These are phyloP conservation scores for Omphalea diandra DNA, from an alignment of 441 rosid species.

Conservation along the genomic window DNA sequence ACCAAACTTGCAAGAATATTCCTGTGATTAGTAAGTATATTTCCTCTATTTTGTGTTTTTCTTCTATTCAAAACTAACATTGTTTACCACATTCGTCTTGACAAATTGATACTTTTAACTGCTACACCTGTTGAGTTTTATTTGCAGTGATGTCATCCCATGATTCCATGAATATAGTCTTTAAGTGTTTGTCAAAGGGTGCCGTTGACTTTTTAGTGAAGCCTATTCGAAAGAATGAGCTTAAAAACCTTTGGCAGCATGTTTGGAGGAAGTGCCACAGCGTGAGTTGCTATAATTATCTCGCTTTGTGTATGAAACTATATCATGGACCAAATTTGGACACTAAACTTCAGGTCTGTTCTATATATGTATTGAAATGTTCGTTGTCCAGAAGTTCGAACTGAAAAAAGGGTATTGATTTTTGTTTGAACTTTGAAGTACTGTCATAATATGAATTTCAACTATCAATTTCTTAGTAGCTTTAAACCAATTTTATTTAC, in stretches of 20 bases:
- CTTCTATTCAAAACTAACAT: neutral
- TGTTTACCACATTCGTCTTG: neutral
- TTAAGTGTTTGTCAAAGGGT: constrained; percentile 84
- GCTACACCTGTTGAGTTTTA: constrained; percentile 31
- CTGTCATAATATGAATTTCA: constrained; percentile 6
- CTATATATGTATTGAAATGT: constrained; percentile 17
- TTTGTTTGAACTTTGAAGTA: constrained; percentile 4
- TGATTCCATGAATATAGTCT: constrained; percentile 83
- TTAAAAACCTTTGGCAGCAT: constrained; percentile 93
- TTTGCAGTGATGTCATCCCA: constrained; percentile 94
- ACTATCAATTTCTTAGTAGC: constrained; percentile 7
- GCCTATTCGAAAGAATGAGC: constrained; percentile 88
- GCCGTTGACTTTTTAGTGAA: constrained; percentile 92
- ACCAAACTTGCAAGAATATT: constrained; percentile 56
- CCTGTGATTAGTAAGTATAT: constrained; percentile 73
- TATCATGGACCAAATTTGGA: constrained; percentile 23
- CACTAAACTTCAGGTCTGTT: constrained; percentile 29
- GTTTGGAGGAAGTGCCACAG: constrained; percentile 91
- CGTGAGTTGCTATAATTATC: constrained; percentile 38
- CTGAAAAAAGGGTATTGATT: constrained; percentile 7
- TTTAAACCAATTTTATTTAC: neutral
- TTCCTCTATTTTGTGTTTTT: neutral
- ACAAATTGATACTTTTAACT: constrained; percentile 31
- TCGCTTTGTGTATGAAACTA: constrained; percentile 20
- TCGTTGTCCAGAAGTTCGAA: constrained; percentile 7